Base-by-base conservation (phyloP, 2,329 filamentous ascomycete species). In the Fusarium sp. region DNA sequence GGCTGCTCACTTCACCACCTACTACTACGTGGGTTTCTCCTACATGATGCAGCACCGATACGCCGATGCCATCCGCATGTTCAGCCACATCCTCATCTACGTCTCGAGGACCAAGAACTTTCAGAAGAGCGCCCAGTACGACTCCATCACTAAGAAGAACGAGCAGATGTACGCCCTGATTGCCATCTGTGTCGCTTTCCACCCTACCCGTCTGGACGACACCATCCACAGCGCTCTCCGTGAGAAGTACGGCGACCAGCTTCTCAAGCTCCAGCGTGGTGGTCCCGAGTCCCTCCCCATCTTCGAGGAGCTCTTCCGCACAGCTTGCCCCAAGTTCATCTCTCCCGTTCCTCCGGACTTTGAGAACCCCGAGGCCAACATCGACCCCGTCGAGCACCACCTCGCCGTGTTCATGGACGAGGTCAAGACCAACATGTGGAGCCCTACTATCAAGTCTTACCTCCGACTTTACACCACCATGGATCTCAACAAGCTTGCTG, bases 1-100 rank as follows among this genome's bases (percentile, higher is more conserved):
- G 95, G 94, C 95, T 50, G 95, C 95, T 55, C 95, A 99, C 84
- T 98, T 98, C 83, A 97, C 94, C 69, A 99, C 95, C 67, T 99
- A 98, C 87, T 99, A 99, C 88, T 98, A 98, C 78, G 94, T 99
- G 63, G 95, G 95, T 70, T 99, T 99, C 88, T 96, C 92, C 70
- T 99, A 99, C 89, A 98, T 99, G 94, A 99, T 99, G 95, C 96
- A 98, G 92, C 93, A 95, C 82, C 92, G 95, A 76, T 99, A 99
- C 77, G 92, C 93, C 79, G 95, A 99, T 79, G 95, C 95, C 78
- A 97, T 99, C 82, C 93, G 94, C 85, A 97, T 97, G 90, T 99
- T 99, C 88, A 96, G 92, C 84, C 95, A 99, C 86, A 99, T 99
- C 79, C 88, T 99, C 71, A 90, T 99, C 80, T 99, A 98, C 81